Percentiles rank a stretch among this genome's conserved stretches.
Evolutionary conservation across 2,329 filamentous ascomycete species (phyloP).

Genomic region (Fusarium avenaceum): DNA sequence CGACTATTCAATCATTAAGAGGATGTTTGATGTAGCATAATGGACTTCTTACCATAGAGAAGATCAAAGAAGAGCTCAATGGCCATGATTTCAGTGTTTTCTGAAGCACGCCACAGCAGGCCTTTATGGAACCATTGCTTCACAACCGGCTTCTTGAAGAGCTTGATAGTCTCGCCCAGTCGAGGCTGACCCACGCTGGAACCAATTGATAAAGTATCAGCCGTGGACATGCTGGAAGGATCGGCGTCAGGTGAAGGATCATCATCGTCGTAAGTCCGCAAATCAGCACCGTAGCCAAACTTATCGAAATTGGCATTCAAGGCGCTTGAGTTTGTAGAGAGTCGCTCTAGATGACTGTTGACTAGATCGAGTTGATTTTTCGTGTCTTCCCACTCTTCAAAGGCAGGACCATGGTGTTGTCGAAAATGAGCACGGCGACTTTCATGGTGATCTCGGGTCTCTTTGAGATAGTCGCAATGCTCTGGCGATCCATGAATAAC

Average conservation of each 20-base stretch:
- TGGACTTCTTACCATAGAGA: constrained; percentile 60
- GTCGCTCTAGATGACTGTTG: constrained; percentile 65
- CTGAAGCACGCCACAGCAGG: constrained; percentile 71
- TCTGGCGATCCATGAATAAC: constrained; percentile 69
- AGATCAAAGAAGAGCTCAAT: constrained; percentile 76
- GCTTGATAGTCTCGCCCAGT: constrained; percentile 61
- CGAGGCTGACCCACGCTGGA: constrained; percentile 46
- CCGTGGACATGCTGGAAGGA: constrained; percentile 41
- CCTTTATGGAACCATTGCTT: constrained; percentile 77
- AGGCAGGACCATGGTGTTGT: constrained; percentile 63
- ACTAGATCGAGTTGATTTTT: constrained; percentile 66
- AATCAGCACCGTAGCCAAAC: constrained; percentile 72
- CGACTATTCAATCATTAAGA: constrained; percentile 55
- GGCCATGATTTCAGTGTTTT: constrained; percentile 70
- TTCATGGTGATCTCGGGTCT: constrained; percentile 68
- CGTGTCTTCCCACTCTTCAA: constrained; percentile 69
- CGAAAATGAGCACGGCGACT: constrained; percentile 61
- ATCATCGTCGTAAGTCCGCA: constrained; percentile 62
- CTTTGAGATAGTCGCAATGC: constrained; percentile 61
- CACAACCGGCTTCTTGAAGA: constrained; percentile 71
- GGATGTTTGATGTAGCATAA: neutral
- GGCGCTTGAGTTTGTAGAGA: constrained; percentile 67
- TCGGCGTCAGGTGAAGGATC: constrained; percentile 27
- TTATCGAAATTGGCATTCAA: constrained; percentile 73
- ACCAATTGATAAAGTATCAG: constrained; percentile 46